Conservation (phyloP, 2,329 filamentous ascomycete genomes). For the Pseudogymnoascus sp. region DNA sequence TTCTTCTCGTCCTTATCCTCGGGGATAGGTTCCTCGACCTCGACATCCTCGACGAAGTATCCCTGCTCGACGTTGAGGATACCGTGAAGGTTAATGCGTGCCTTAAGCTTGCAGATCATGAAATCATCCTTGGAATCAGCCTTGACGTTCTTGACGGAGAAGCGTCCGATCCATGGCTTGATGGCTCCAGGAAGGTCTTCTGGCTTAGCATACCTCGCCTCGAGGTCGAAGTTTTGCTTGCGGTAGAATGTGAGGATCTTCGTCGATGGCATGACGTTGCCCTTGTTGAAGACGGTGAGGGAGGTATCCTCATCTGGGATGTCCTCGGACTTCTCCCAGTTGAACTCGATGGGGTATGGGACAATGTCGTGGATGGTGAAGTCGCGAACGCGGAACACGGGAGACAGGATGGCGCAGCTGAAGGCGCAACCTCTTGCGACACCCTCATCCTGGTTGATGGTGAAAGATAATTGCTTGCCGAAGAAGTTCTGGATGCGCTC, state of each 20-base stretch:
- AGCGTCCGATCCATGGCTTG: slow-evolving; percentile 91
- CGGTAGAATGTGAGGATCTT: slow-evolving; percentile 99
- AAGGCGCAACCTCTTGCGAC: slow-evolving; percentile 93
- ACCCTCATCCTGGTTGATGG: slow-evolving; percentile 96
- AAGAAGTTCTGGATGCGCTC: slow-evolving; percentile 85
- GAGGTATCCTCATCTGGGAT: slow-evolving; percentile 98
- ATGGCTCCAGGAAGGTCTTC: slow-evolving; percentile 80
- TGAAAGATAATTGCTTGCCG: slow-evolving; percentile 86
- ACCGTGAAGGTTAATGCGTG: slow-evolving; percentile 90
- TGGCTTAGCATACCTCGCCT: slow-evolving; percentile 86
- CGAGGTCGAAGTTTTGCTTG: slow-evolving; percentile 93
- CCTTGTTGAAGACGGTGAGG: slow-evolving; percentile 94
- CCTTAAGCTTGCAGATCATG: slow-evolving; percentile 99
- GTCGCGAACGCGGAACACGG: slow-evolving; percentile 96
- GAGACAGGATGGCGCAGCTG: slow-evolving; percentile 93
- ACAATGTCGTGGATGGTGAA: slow-evolving; percentile 97
- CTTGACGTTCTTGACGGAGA: slow-evolving; percentile 97
- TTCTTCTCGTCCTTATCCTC: slow-evolving; percentile 55
- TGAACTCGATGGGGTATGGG: slow-evolving; percentile 96
- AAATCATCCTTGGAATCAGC: slow-evolving; percentile 90
- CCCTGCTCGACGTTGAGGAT: slow-evolving; percentile 93
- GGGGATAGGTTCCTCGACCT: slow-evolving; percentile 87
- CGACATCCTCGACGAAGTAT: slow-evolving; percentile 96
- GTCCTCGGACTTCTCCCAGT: slow-evolving; percentile 96
- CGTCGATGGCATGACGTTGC: slow-evolving; percentile 93